These are phyloP conservation scores for Tuctoria greenei DNA, from an alignment of 176 grass and related monocot species.

Conservation along the genomic window DNA sequence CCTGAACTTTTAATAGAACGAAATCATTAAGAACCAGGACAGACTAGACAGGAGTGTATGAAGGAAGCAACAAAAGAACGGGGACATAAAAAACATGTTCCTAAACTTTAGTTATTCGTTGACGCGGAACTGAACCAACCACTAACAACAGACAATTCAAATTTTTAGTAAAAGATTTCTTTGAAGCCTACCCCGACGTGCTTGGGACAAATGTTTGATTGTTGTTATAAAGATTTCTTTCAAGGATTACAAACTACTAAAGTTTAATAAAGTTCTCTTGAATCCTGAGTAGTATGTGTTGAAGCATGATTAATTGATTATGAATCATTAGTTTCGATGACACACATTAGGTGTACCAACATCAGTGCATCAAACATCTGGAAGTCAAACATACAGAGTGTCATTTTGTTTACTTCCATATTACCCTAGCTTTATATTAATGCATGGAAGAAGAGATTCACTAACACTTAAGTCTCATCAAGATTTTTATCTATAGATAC, in stretches of 20 bases:
- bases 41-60: not conserved
- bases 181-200: too few species aligned
- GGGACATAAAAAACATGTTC: not conserved
- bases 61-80: not conserved
- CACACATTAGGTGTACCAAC: not conserved
- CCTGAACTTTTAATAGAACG: constrained; percentile 47
- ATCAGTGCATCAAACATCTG: not conserved
- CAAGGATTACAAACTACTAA: constrained; percentile 1
- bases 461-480: not conserved
- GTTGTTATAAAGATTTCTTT: not conserved
- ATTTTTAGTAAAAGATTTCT: not conserved
- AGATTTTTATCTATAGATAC: not conserved
- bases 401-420: not conserved
- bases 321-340: not conserved
- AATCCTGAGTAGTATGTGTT: not conserved
- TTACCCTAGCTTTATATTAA: not conserved
- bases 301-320: not conserved
- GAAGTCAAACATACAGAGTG: not conserved
- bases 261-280: not conserved
- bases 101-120: constrained; percentile 1
- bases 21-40: not conserved
- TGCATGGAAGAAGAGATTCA: not conserved
- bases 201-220: too few species aligned
- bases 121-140: not conserved
- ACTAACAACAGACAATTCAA: not conserved